Base-by-base conservation (phyloP, 805 yeast species). In the Yarrowia yakushimensis region DNA sequence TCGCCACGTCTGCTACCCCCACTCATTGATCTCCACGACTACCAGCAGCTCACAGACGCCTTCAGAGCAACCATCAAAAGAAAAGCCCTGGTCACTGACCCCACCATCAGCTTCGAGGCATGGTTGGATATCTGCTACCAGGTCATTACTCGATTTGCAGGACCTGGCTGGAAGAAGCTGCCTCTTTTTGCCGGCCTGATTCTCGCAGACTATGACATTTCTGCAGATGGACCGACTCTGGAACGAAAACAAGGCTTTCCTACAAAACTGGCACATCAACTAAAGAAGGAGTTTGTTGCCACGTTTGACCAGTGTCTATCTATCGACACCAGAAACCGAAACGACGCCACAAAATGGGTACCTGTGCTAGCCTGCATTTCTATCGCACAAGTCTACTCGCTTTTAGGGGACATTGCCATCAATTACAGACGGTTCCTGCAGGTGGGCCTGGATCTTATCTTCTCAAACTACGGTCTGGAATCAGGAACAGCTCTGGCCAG, bases 41-140 rank as follows among this genome's bases (percentile, higher is more conserved):
- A 59, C 34, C 42, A 31, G 36, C 41, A 33, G 25, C 65, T 70
- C 12, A 59, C 66, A 3, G 71, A 70, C 18, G 71, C 68, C 3
- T 45, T 70, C 46, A 45, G 67, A 48, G 63, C 69, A 5, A 68
- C 72, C 10, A 63, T 64, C 2, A 43, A 50, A 2, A 41, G 72
- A 28, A 70, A 70, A 50, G 41, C 48, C 6, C 52, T 50, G 1
- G 65, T 70, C 37, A 65, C 71, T 1, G 66, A 68, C 43, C 72
- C 72, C 27, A 66, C 71, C 7, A 61, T 70, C 15, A 42, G 62
- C 11, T 65, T 63, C 11, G 60, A 62, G 10, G 63, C 46, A 1
- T 70, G 71, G 70, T 36, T 62, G 1, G 59, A 59, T 12, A 33
- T 28, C 10, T 42, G 69, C 4, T 18, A 67, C 17, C 20, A 33